Conservation (phyloP, 331 rosid genomes). For the Prunus yedoensis region DNA sequence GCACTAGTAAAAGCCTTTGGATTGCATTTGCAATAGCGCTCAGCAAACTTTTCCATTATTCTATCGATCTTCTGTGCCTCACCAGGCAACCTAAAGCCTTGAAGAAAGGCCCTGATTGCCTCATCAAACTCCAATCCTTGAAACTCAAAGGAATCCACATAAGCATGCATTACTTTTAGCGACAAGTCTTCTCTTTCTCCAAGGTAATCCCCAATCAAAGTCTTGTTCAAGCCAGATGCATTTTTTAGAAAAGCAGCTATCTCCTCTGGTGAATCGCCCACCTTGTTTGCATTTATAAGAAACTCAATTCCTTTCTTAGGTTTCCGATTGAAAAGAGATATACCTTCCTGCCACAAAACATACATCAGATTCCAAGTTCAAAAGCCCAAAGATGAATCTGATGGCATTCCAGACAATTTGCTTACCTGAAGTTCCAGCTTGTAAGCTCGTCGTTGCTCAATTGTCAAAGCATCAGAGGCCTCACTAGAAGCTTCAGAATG, state of each 20-base stretch:
- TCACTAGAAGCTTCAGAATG: constrained; percentile 75
- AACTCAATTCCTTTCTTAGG: constrained; percentile 96
- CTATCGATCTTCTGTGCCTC: constrained; percentile 99
- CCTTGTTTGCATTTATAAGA: constrained; percentile 94
- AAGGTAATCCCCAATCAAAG: constrained; percentile 88
- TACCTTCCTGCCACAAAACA: constrained; percentile 97
- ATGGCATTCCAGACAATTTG: constrained; percentile 21
- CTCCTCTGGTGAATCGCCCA: constrained; percentile 90
- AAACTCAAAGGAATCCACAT: constrained; percentile 93
- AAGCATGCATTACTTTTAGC: constrained; percentile 94
- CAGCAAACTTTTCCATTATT: constrained; percentile 98
- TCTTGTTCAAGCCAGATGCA: constrained; percentile 94
- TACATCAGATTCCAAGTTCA: constrained; percentile 40
- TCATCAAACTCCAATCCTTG: constrained; percentile 92
- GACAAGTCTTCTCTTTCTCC: constrained; percentile 96
- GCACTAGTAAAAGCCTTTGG: constrained; percentile 92
- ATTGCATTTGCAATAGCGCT: constrained; percentile 93
- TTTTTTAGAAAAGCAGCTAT: constrained; percentile 93
- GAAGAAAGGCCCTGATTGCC: constrained; percentile 89
- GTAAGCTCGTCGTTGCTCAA: constrained; percentile 96
- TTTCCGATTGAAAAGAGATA: constrained; percentile 93
- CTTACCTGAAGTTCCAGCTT: constrained; percentile 98
- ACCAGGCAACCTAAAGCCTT: constrained; percentile 97
- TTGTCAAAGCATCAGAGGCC: constrained; percentile 77
- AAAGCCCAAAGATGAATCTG: constrained; percentile 25